Base-by-base conservation (phyloP, 148 eudicot species). In the Euryodendron excelsum region DNA sequence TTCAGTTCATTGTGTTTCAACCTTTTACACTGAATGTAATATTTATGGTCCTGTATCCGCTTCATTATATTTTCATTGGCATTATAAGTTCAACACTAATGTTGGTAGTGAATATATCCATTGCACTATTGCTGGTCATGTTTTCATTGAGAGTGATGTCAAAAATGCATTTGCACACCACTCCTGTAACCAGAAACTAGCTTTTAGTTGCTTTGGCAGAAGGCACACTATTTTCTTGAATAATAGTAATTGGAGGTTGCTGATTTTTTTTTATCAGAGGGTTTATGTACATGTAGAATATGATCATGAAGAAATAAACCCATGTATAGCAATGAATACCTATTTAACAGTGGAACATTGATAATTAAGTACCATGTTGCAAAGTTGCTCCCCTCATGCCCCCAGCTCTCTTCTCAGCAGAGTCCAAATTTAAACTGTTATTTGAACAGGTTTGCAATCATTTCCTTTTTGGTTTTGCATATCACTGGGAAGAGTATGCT, bases 401-500 rank as follows among this genome's bases (percentile, higher is more conserved):
- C 68, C 18, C 6, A 5, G 0, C 45, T 0, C 45, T 9, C 53
- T 52, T 52, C 39, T 17, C 14, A 20, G 48, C 45, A 30, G 41
- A 63, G 1, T 76, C 44, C 59, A 47, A 76, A 62, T 21, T 45
- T 75, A 3, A 60, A 30, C 75, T 23, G 13, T 45, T 70, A 72
- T 67, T 77, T 25, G 28, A 39, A 58, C 87, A 90, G 94, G 80
- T 85, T 53, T 86, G 89, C 80, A 77, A 84, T 71, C 81, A 78
- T 81, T 90, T 90, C 80, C 75, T 76, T 21, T 64, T 62, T 83
- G 94, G 94, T 73, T 90, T 90, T 85, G 91, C 91, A 50, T 79
- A 75, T 77, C 36, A 81, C 82, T 90, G 94, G 94, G 86, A 90
- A 56, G 87, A 81, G 34, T 84, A 73, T 83, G 69, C 87, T 61